Evolutionary conservation across 257 asterid species (phyloP), one percentile per base, ranked within the genome.

Genomic region (Przewalskia tangutica): DNA sequence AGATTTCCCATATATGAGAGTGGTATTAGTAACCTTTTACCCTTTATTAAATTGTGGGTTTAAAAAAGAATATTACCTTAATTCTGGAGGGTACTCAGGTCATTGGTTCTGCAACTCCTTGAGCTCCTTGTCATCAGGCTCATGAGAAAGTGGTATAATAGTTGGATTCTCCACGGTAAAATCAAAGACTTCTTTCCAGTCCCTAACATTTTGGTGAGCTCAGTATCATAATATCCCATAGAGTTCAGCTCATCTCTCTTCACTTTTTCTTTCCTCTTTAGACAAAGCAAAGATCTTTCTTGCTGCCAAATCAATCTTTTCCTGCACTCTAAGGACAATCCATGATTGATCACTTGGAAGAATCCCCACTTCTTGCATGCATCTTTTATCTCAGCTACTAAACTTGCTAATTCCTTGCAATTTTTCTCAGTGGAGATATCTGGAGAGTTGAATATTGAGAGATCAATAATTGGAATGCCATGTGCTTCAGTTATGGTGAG

Each of bases 301-400:
- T 0, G 94, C 76, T 20, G 84, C 95, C 63, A 40, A n/a, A 71
- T 91, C 93, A 11, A 92, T 87, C 78, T 83, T 89, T 58, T 85
- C 88, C 91, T 89, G 46, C 8, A 79, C 42, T 82, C 85, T 17
- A 82, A 83, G 16, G 95, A 89, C 68, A 94, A 95, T 23, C 98
- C 98, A n/a, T 94, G 97, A 84, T 91, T 90, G 82, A 90, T 91
- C 85, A 91, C 94, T 88, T 92, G 97, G 84, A 94, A 91, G 81
- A 94, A 94, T 0, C 97, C 97, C 94, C 94, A 94, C 3, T 84
- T 85, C 81, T 81, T 77, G 83, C 94, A 90, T 4, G 95, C 97
- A 40, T 89, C 86, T 1, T 92, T 89, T 48, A 91, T 84, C 73
- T 91, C 85, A 0, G 90, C 53, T 58, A 91, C 90, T 46, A 92